Base-by-base conservation (phyloP, 2,329 filamentous ascomycete species). In the Colletotrichum sp. region DNA sequence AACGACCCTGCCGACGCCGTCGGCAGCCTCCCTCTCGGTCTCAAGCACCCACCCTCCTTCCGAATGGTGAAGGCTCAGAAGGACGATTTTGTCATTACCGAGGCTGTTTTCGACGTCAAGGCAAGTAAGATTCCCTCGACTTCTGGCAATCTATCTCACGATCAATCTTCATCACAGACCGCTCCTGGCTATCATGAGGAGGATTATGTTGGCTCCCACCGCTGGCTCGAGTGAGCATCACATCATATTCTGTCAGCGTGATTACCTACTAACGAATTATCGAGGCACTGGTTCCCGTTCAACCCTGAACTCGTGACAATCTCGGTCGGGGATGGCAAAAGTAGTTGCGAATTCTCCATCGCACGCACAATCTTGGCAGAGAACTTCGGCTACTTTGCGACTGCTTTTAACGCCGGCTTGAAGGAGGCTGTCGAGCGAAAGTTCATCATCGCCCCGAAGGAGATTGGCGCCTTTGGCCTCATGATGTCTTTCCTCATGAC, bases 181-280 rank as follows among this genome's bases (percentile, higher is more conserved):
- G 71, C 75, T 30, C 75, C 75, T 25, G 27, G 52, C 6, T 55
- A 63, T 13, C 62, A 12, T n/a, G 71, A 75, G 22, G n/a, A 36
- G 3, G 39, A 29, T 9, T 34, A 66, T 15, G 71, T 77, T 27
- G 75, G 55, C 27, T 34, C 30, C 27, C 19, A 32, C 34, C 55
- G 64, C 6, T 77, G 75, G 75, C 66, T 75, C 34, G n/a, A 19
- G 71, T 75, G n/a, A 55, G 71, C 32, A 11, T 19, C n/a, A 12
- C 44, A 22, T 22, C n/a, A n/a, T 49, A 52, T 52, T 7, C n/a
- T 52, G n/a, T 16, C 12, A 57, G 3, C 3, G 8, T 25, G 25
- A 6, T 5, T 19, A 30, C 22, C 19, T 6, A 12, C 25, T 19
- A 30, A 16, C 19, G n/a, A 30, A 39, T 34, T 61, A n/a, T n/a